A percentile compares a stretch with the other conserved stretches of the same genome.
phyloP scores from a whole-genome alignment of 2,329 filamentous ascomycete species.

The Aspergillus caelatus region DNA sequence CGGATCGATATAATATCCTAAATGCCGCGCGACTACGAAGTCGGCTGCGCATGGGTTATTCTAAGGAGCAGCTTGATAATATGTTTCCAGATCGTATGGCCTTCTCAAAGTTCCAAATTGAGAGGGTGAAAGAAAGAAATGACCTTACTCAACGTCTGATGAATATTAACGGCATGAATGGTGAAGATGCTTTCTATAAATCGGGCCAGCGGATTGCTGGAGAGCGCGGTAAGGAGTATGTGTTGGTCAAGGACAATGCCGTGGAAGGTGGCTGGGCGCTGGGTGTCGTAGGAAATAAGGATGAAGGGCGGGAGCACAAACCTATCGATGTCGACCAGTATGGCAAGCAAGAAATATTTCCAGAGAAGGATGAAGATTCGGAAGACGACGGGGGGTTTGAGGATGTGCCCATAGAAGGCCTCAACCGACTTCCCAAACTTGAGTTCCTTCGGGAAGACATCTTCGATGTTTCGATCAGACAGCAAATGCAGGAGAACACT shows the following conservation, averaged over 20 bases:
- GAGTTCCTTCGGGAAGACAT: slow-evolving; percentile 42
- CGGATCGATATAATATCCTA: slow-evolving; percentile 94
- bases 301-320: slow-evolving; percentile 77
- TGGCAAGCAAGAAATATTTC: slow-evolving; percentile 53
- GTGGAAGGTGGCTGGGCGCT: slow-evolving; percentile 95
- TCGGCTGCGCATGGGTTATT: slow-evolving; percentile 89
- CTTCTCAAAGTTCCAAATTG: slow-evolving; percentile 95
- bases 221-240: slow-evolving; percentile 90
- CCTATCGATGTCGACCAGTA: slow-evolving; percentile 86
- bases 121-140: slow-evolving; percentile 88
- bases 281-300: slow-evolving; percentile 85
- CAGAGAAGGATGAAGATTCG: slow-evolving; percentile 62
- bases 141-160: slow-evolving; percentile 93
- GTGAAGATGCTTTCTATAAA: slow-evolving; percentile 69
- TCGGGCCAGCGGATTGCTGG: slow-evolving; percentile 60
- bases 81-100: slow-evolving; percentile 99
- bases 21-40: slow-evolving; percentile 90
- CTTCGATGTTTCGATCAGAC: slow-evolving; percentile 40
- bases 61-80: slow-evolving; percentile 89
- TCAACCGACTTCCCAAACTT: slow-evolving; percentile 78
- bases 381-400: slow-evolving; percentile 81
- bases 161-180: slow-evolving; percentile 89
- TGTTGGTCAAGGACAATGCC: slow-evolving; percentile 92
- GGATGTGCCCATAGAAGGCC: slow-evolving; percentile 85
- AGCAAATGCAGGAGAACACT: slow-evolving; percentile 36